Conservation (phyloP, 2,329 filamentous ascomycete species). For the Arthrobotrys iridis region DNA sequence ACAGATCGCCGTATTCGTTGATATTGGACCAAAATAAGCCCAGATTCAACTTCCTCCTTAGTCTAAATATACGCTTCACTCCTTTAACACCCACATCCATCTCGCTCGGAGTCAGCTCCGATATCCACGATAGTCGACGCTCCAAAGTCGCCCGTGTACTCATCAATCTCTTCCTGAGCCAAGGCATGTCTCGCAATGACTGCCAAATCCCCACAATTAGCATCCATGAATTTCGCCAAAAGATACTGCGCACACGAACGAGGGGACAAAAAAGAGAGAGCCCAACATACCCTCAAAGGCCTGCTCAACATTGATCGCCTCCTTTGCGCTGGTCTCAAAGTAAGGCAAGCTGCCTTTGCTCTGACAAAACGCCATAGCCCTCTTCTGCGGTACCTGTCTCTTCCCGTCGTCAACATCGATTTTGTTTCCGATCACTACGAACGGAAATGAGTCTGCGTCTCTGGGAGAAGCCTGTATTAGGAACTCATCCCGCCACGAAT, state of each 20-base stretch:
- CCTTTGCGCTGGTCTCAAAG: constrained; percentile 99
- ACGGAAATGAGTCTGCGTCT: constrained; percentile 96
- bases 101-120: constrained; percentile 90
- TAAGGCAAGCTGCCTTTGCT: constrained; percentile 97
- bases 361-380: constrained; percentile 96
- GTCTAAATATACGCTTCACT: background rate
- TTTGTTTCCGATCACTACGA: constrained; percentile 98
- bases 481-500: constrained; percentile 98
- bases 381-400: constrained; percentile 90
- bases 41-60: background rate
- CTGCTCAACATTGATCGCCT: constrained; percentile 96
- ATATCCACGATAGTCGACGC: constrained; percentile 88
- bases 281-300: constrained; percentile 71
- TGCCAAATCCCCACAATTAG: constrained; percentile 61
- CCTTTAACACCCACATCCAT: constrained; percentile 86
- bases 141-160: constrained; percentile 96
- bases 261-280: background rate
- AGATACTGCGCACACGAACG: background rate
- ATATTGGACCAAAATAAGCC: background rate
- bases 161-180: constrained; percentile 95
- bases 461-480: constrained; percentile 95
- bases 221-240: constrained; percentile 10
- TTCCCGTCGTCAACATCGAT: constrained; percentile 99
- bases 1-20: background rate
- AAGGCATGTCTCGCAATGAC: constrained; percentile 96